phyloP scores from a whole-genome alignment of 2,329 filamentous ascomycete genomes.

The Phialophora expanda region DNA sequence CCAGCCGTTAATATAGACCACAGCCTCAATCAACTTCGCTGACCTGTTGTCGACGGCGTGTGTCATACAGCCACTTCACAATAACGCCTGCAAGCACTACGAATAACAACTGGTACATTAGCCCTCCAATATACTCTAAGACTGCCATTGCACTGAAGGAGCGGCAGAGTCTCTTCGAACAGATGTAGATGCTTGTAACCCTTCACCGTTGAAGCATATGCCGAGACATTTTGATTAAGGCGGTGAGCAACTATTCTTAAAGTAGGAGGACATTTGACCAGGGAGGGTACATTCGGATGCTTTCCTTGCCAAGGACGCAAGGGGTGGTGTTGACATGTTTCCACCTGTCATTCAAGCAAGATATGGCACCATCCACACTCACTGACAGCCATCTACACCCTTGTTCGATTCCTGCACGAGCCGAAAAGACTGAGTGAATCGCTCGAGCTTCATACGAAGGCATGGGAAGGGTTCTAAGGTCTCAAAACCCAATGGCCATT shows the following conservation, averaged over 20 bases:
- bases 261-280: not conserved
- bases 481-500: not conserved
- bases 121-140: not conserved
- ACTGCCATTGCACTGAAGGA: not conserved
- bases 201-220: not conserved
- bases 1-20: not conserved
- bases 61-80: conserved; percentile 12
- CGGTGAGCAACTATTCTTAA: not conserved
- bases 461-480: not conserved
- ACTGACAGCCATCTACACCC: not conserved
- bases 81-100: not conserved
- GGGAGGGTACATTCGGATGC: not conserved
- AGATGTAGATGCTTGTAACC: not conserved
- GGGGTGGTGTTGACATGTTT: conserved; percentile 1
- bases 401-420: not conserved
- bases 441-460: not conserved
- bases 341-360: not conserved
- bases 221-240: not conserved
- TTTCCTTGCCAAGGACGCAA: not conserved
- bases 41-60: conserved; percentile 6
- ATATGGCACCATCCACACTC: not conserved
- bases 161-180: not conserved
- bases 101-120: conserved; percentile 6
- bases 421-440: not conserved
- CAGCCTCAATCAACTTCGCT: not conserved